Base-by-base conservation (phyloP, 177 flowering plant species). In the Vitis hybrid region DNA sequence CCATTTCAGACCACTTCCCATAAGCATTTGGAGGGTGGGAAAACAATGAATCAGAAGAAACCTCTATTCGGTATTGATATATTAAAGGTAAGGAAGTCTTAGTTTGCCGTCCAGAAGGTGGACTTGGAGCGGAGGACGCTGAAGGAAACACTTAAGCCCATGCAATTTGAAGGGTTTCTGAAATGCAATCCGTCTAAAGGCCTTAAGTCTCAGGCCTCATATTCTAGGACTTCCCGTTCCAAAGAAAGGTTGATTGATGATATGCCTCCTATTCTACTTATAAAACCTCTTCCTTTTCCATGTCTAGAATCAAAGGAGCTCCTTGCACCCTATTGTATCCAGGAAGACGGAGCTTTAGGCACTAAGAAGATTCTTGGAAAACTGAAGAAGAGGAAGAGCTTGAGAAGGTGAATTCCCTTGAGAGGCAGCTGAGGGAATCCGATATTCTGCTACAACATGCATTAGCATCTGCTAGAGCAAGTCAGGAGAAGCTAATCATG, bases 261-360 rank as follows among this genome's bases (percentile, higher is more conserved):
- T 69, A 57, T 55, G 3, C 84, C 91, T 11, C 94, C 94, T 27
- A 89, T 94, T 70, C 96, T 94, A 57, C 77, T 94, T 56, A 87
- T 94, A 51, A 92, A 83, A 74, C 97, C 96, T 61, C 18, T 77
- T 57, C 71, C n/a, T 55, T 64, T 48, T 62, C 76, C 80, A 13
- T 54, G 14, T 60, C 8, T 10, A 18, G 75, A 81, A 18, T 17
- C 67, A 52, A 74, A 77, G 60, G 72, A 77, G 54, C 27, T 35
- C 21, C 60, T 59, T 4, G 27, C 21, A 12, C 50, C 60, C 10
- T 19, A 55, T 57, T 32, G 17, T 9, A 56, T 56, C 60, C 9
- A 32, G 70, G 76, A 76, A 52, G 73, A 55, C 1, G 24, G 24
- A 56, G 67, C 55, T 66, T 30, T 78, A 11, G 64, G 65, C 35